phyloP scores from a whole-genome alignment of 768 basidiomycete genomes.

The Podaxis sp. region DNA sequence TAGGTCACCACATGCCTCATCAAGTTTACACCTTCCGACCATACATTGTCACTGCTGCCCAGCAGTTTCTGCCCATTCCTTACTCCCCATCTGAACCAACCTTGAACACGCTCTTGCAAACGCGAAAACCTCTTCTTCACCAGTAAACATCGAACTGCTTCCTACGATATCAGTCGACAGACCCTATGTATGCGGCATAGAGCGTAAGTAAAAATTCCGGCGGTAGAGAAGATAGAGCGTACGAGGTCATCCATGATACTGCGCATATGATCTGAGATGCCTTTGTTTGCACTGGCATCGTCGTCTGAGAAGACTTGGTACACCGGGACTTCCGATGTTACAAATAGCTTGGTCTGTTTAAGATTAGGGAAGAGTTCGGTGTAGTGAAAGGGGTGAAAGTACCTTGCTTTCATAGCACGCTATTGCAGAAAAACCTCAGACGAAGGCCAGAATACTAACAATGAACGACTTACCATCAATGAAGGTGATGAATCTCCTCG shows the following conservation, averaged over 20 bases:
- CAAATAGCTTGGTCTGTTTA: constrained; percentile 80
- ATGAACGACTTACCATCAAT: constrained; percentile 69
- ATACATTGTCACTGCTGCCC: constrained; percentile 27
- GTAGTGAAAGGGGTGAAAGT: constrained; percentile 6
- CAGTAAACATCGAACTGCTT: constrained; percentile 86
- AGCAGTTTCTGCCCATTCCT: constrained; percentile 71
- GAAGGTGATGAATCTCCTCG: constrained; percentile 95
- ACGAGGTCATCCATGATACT: constrained; percentile 97
- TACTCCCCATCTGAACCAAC: constrained; percentile 87
- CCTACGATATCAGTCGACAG: constrained; percentile 76
- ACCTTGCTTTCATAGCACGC: constrained; percentile 94
- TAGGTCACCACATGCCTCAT: neutral
- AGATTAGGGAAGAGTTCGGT: neutral
- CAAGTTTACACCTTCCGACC: neutral
- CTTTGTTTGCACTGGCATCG: constrained; percentile 32
- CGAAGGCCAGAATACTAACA: neutral
- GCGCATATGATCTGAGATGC: constrained; percentile 82
- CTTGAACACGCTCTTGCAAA: constrained; percentile 93
- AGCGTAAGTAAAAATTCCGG: constrained; percentile 10
- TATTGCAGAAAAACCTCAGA: constrained; percentile 24
- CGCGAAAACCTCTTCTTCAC: constrained; percentile 96
- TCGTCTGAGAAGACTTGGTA: constrained; percentile 88
- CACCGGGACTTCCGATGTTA: constrained; percentile 91
- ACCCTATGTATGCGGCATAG: constrained; percentile 49
- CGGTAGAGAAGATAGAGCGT: constrained; percentile 19